Conservation (phyloP, 2,329 filamentous ascomycete genomes). For the Penicillium sp. region DNA sequence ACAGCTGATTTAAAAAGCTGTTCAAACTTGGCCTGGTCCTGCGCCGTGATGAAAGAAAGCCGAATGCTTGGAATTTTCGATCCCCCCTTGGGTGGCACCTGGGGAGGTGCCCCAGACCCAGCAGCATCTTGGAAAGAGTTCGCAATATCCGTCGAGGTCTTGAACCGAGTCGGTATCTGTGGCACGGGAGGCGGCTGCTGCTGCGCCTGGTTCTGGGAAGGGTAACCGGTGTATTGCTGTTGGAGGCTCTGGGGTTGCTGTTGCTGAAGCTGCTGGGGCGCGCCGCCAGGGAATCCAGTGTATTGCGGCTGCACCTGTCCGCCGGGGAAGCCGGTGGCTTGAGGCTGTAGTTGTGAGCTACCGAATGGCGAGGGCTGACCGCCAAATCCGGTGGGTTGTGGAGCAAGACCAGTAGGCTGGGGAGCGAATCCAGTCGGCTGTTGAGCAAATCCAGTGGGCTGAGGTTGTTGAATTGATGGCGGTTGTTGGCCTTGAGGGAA, state of each 20-base stretch:
- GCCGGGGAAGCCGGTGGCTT: slow-evolving; percentile 63
- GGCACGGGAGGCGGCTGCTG: slow-evolving; percentile 22
- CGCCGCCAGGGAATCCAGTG: slow-evolving; percentile 47
- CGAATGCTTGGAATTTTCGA: slow-evolving; percentile 90
- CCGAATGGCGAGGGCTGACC: slow-evolving; percentile 54
- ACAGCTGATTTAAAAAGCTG: slow-evolving; percentile 95
- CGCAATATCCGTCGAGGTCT: slow-evolving; percentile 62
- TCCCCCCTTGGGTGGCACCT: slow-evolving; percentile 59
- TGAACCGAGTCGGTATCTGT: slow-evolving; percentile 52
- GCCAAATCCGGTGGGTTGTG: slow-evolving; percentile 55
- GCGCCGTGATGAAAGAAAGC: slow-evolving; percentile 90
- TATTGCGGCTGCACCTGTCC: slow-evolving; percentile 47
- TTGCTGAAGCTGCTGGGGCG: slow-evolving; percentile 36
- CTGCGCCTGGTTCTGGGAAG: slow-evolving; percentile 42
- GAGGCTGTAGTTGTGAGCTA: slow-evolving; percentile 56
- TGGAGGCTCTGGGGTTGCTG: slow-evolving; percentile 44
- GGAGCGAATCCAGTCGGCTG: slow-evolving; percentile 47
- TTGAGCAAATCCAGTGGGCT: slow-evolving; percentile 49
- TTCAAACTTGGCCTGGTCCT: slow-evolving; percentile 95
- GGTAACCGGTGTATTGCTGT: slow-evolving; percentile 59
- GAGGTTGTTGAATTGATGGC: slow-evolving; percentile 51
- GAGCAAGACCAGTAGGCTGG: slow-evolving; percentile 51
- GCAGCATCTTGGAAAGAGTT: slow-evolving; percentile 54
- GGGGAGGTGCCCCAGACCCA: slow-evolving; percentile 48
- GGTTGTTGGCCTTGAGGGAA: slow-evolving; percentile 46